Percentiles rank a stretch among this genome's conserved stretches.
These are phyloP conservation scores for Veloboletus limbatus DNA, from an alignment of 1,284 basidiomycete genomes.

Conservation along the genomic window DNA sequence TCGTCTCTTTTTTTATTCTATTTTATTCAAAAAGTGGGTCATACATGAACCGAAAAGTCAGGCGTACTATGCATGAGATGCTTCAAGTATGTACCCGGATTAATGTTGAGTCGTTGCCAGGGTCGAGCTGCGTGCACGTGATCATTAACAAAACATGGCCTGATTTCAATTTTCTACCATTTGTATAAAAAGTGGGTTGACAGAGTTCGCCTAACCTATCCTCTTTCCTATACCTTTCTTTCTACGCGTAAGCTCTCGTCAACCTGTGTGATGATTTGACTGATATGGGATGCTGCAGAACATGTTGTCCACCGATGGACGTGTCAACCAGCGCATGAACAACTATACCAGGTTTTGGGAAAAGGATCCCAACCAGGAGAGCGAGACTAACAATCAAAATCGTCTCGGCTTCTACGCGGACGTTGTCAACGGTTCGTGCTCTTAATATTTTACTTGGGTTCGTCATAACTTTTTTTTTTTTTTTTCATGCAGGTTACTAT, in stretches of 20 bases:
- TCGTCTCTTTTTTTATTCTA: too few relatives aligned
- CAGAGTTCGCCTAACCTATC: neutral
- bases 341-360: conserved; percentile 97
- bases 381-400: conserved; percentile 64
- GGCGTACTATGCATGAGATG: too few relatives aligned
- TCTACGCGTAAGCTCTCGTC: conserved; percentile 3
- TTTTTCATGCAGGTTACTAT: conserved; percentile 92
- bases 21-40: too few relatives aligned
- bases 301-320: conserved; percentile 55
- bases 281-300: conserved; percentile 4
- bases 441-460: neutral
- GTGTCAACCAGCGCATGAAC: conserved; percentile 79
- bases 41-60: too few relatives aligned
- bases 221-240: neutral
- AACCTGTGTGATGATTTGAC: neutral
- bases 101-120: too few relatives aligned
- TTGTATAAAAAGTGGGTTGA: conserved; percentile 19
- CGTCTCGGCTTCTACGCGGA: conserved; percentile 87
- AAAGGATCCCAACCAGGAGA: conserved; percentile 77
- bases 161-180: conserved; percentile 13
- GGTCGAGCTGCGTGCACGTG: conserved; percentile 14
- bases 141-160: conserved; percentile 14
- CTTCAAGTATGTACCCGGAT: too few relatives aligned
- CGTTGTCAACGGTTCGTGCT: conserved; percentile 84
- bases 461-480: neutral